Percentiles rank a stretch among this genome's conserved stretches.
Evolutionary conservation across 1,139 yeast genomes (phyloP).

Genomic region (Magnusiomyces sp.): DNA sequence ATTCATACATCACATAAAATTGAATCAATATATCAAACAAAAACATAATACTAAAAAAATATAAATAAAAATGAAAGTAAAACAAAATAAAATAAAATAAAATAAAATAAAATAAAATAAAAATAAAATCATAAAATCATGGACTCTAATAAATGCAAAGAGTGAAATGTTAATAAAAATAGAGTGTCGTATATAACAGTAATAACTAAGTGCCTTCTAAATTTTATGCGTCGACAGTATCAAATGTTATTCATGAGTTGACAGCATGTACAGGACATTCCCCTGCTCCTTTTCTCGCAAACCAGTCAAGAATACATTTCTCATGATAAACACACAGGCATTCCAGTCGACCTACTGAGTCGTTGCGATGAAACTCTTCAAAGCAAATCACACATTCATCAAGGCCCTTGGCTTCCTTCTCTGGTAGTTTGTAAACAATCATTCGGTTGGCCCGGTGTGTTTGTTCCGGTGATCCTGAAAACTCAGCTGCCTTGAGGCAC

Average conservation of each 20-base stretch:
- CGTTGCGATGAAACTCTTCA: conserved; percentile 79
- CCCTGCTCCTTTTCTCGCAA: conserved; percentile 72
- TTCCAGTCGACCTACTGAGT: conserved; percentile 83
- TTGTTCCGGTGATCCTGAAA: conserved; percentile 50
- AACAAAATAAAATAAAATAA: neutral
- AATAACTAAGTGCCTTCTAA: too few species aligned
- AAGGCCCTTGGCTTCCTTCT: conserved; percentile 24
- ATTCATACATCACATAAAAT: too few species aligned
- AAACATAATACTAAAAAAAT: neutral
- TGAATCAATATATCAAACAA: neutral
- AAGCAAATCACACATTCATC: conserved; percentile 88
- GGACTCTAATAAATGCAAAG: too few species aligned
- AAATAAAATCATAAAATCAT: too few species aligned
- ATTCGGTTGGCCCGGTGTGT: conserved; percentile 57
- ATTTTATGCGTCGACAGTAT: too few species aligned
- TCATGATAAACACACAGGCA: conserved; percentile 93
- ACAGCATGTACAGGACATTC: conserved; percentile 77
- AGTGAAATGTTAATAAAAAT: too few species aligned
- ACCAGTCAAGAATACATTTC: conserved; percentile 85
- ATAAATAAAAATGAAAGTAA: too few species aligned
- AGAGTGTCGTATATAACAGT: too few species aligned
- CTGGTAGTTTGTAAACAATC: conserved; percentile 72
- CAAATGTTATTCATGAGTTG: too few species aligned
- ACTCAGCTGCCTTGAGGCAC: conserved; percentile 62
- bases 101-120: too few species aligned